phyloP scores from a whole-genome alignment of 805 yeast genomes.

The Starmera caribaea region DNA sequence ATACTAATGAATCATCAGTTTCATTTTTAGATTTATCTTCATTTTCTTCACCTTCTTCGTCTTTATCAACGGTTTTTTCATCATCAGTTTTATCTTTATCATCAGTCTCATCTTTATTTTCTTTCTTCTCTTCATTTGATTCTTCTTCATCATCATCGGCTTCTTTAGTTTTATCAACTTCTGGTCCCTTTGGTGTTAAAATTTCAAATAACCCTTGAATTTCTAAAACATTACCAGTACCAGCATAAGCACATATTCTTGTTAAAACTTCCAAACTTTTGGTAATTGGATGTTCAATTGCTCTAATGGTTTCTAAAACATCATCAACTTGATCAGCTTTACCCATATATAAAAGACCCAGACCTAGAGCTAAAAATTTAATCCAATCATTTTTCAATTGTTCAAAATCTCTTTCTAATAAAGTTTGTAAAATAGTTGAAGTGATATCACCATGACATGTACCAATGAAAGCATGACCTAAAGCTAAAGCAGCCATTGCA shows the following conservation, averaged over 20 bases:
- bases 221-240: conserved; percentile 94
- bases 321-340: conserved; percentile 91
- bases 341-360: conserved; percentile 87
- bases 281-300: conserved; percentile 91
- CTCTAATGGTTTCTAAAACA: conserved; percentile 86
- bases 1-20: conserved; percentile 41
- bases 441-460: conserved; percentile 93
- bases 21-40: conserved; percentile 25
- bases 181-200: conserved; percentile 62
- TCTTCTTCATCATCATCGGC: conserved; percentile 49
- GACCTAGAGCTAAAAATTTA: conserved; percentile 82
- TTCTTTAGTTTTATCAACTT: conserved; percentile 43
- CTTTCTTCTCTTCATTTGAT: conserved; percentile 30
- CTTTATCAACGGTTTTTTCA: conserved; percentile 12
- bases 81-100: conserved; percentile 21
- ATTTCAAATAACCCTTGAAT: conserved; percentile 86
- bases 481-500: conserved; percentile 79
- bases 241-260: conserved; percentile 90
- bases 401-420: conserved; percentile 71
- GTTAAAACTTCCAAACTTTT: conserved; percentile 83
- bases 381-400: conserved; percentile 84
- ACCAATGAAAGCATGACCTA: conserved; percentile 93
- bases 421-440: conserved; percentile 81
- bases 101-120: conserved; percentile 19
- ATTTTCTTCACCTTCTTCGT: conserved; percentile 16